Base-by-base conservation (phyloP, 768 basidiomycete genomes). In the Paxillus rubicundulus region DNA sequence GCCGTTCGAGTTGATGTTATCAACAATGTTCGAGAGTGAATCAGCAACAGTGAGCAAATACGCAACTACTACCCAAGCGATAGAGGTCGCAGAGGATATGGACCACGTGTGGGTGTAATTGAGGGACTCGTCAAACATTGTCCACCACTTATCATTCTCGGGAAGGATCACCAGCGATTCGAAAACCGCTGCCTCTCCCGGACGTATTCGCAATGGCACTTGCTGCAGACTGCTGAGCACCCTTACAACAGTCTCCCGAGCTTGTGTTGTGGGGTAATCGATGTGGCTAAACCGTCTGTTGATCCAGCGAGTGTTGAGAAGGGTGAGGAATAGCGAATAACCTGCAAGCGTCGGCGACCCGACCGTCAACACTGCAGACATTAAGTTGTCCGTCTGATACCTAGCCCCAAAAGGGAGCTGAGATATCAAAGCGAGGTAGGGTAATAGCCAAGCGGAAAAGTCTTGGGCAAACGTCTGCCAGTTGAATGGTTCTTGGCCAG, bases 371-470 rank as follows among this genome's bases (percentile, higher is more conserved):
- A 80, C 13, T 17, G 72, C 70, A 8, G 76, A 72, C 54, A 70
- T 65, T 36, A 78, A 60, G 47, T 79, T 77, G 17, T 76, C 75
- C n/a, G 68, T 55, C 24, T 61, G 70, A 46, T 70, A 69, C 10
- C 56, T 64, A 28, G 72, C 68, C 8, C 77, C 77, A 21, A 77
- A 80, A 0, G 78, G 79, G n/a, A 80, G 71, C 43, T 78, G 77
- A 0, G 77, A 77, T 17, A 80, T 62, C 8, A 80, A 54, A 1
- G 78, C 76, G 12, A 80, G 69, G 69, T 75, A 78, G 7, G 79
- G 79, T 6, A 80, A 50, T 2, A 80, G 64, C 79, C 78, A 80
- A 0, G 75, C 57, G 9, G 69, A 65, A 56, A 73, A 77, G 42
- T 75, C 65, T 42, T 74, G 73, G 0, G 67, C 45, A 45, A 66